phyloP scores from a whole-genome alignment of 202 grass and related monocot species.

The Carex arenaria region DNA sequence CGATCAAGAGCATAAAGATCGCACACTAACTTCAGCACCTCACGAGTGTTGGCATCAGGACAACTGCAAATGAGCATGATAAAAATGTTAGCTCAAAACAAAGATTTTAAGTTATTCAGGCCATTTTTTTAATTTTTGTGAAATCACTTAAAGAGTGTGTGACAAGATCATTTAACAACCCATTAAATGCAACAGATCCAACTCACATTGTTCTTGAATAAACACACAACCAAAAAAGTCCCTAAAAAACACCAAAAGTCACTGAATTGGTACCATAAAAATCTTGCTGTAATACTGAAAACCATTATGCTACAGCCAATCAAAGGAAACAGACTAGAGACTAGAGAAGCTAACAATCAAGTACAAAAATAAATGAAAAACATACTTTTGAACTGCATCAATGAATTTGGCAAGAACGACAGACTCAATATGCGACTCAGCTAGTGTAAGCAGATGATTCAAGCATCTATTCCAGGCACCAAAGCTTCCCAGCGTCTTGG shows the following conservation, averaged over 20 bases:
- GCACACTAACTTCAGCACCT: conserved; percentile 74
- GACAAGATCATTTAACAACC: not conserved
- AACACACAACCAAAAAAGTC: conserved; percentile 3
- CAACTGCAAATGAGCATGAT: conserved; percentile 57
- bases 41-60: conserved; percentile 59
- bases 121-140: not conserved
- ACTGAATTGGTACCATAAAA: not conserved
- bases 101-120: not conserved
- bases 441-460: conserved; percentile 90
- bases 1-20: conserved; percentile 91
- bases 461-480: conserved; percentile 99
- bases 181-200: not conserved
- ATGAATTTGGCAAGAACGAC: conserved; percentile 90
- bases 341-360: not conserved
- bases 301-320: not conserved
- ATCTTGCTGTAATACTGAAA: not conserved
- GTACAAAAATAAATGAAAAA: conserved; percentile 1
- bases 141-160: not conserved
- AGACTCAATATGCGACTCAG: conserved; percentile 89
- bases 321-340: not conserved
- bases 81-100: conserved; percentile 15
- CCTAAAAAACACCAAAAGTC: not conserved
- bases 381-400: conserved; percentile 74
- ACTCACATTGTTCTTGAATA: not conserved
- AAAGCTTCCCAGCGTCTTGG: conserved; percentile 75